phyloP scores from a whole-genome alignment of 106 monocot genomes.

The Acanthochlamys bracteata region DNA sequence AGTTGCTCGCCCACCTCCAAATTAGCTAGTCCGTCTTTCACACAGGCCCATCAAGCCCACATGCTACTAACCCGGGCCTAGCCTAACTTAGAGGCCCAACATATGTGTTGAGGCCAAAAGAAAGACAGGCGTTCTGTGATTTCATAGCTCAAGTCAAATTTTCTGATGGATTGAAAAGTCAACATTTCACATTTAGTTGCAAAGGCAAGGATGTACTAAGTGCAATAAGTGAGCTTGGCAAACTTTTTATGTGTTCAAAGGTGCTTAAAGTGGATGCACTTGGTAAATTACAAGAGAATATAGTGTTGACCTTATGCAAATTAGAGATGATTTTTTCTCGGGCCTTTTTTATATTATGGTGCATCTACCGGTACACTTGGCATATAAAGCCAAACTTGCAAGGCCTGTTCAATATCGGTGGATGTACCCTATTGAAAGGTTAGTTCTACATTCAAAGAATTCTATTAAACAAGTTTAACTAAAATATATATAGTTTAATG shows the following conservation, averaged over 20 bases:
- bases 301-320: background rate
- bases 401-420: slow-evolving; percentile 10
- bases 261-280: no score
- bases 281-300: no score
- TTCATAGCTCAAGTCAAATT: background rate
- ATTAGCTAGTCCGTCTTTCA: no score
- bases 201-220: background rate
- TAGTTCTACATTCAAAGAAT: no score
- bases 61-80: no score
- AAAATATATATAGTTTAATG: background rate
- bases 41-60: no score
- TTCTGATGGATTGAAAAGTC: background rate
- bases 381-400: background rate
- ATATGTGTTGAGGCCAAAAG: no score
- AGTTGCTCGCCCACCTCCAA: no score
- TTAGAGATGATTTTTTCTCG: slow-evolving; percentile 5
- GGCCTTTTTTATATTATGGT: slow-evolving; percentile 16
- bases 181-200: background rate
- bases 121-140: background rate
- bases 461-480: background rate
- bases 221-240: background rate
- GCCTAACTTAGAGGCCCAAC: no score
- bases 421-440: slow-evolving; percentile 14
- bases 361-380: slow-evolving; percentile 12
- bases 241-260: background rate